Evolutionary conservation across 2,329 filamentous ascomycete species (phyloP), one percentile per base, ranked within the genome.

Genomic region (Juglanconis sp.): DNA sequence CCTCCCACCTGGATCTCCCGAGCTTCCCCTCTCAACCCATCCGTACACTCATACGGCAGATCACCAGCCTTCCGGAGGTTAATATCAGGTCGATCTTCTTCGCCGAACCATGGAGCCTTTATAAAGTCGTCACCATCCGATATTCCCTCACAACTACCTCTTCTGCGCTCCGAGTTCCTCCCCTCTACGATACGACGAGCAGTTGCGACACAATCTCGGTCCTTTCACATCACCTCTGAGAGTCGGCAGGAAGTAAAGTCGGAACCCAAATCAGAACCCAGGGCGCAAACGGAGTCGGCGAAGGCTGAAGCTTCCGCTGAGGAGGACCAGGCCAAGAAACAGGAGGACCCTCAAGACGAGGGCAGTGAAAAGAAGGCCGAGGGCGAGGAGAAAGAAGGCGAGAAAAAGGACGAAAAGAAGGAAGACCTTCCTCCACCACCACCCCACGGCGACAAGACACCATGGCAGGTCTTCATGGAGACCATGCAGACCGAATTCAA

Each of bases 391-490:
- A 74, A 78, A 51, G 77, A 83, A 49, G 77, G 82, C 54, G 77
- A 82, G 60, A 79, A 85, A 68, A 78, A 86, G 64, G 75, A 83
- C 62, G 77, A 85, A 71, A 82, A 88, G 72, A 82, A 87, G 71
- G 85, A 91, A 68, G 86, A 92, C 63, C 75, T 85, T 34, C 88
- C 93, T 11, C 91, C 94, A 30, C 94, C 93, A 13, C 94, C 95
- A n/a, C 94, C 93, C 24, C 95, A 99, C 71, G 95, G 95, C 63
- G 92, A 96, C 79, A 99, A 99, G 81, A 95, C 94, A 3, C 95
- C 95, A 57, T 98, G 95, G 93, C 92, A 98, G 74, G 95, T 99
- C 36, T 99, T 99, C 79, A 91, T 91, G 71, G 95, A 99, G 72
- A 99, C 95, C n/a, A 86, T 99, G 76, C 87, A 91, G 74, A 84